phyloP scores from a whole-genome alignment of 192 early-diverging fungal species.

The Dispira parvispora region DNA sequence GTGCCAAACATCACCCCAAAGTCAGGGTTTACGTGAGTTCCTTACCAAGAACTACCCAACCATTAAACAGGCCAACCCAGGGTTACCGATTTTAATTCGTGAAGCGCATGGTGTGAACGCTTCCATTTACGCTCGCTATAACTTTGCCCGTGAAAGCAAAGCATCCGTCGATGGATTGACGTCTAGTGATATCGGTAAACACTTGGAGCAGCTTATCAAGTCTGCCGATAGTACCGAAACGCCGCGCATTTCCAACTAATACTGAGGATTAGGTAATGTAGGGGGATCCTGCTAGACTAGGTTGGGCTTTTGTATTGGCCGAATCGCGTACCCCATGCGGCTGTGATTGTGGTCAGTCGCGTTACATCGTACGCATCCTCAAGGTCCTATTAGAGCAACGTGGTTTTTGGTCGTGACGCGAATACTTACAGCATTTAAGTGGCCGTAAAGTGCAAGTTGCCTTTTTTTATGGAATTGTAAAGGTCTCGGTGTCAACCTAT shows the following conservation, averaged over 20 bases:
- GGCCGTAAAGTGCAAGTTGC: neutral
- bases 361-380: neutral
- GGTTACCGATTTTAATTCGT: constrained; percentile 77
- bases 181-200: constrained; percentile 50
- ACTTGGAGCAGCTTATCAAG: constrained; percentile 45
- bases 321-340: neutral
- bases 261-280: neutral
- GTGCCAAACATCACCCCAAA: constrained; percentile 60
- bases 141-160: constrained; percentile 65
- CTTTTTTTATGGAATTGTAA: neutral
- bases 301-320: neutral
- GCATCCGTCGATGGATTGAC: constrained; percentile 54
- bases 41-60: constrained; percentile 59
- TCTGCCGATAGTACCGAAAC: neutral
- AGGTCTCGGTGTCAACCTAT: neutral
- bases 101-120: constrained; percentile 74
- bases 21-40: constrained; percentile 69
- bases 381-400: neutral
- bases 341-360: neutral
- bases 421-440: neutral
- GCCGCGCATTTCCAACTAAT: neutral
- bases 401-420: neutral
- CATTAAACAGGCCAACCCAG: constrained; percentile 75
- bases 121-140: constrained; percentile 77
- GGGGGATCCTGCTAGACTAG: neutral